Evolutionary conservation across 2,329 filamentous ascomycete species (phyloP).

Genomic region (Cladophialophora immunda): DNA sequence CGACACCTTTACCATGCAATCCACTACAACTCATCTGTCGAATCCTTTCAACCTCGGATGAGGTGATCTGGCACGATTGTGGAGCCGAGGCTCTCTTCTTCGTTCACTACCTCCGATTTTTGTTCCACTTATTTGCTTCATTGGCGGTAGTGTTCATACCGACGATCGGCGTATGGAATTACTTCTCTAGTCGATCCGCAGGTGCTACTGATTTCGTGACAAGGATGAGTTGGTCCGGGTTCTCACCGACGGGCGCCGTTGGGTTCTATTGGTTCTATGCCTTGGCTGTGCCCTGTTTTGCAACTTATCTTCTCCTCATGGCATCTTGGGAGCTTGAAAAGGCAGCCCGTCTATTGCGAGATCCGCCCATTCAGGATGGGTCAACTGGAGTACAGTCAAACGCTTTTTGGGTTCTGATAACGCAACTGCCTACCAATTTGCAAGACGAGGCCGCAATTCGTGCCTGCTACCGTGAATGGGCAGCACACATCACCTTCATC

Average conservation of each 20-base stretch:
- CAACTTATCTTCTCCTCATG: neutral
- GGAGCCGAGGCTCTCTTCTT: slow-evolving; percentile 2
- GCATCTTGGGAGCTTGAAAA: slow-evolving; percentile 9
- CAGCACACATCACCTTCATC: slow-evolving; percentile 9
- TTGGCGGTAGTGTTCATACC: slow-evolving; percentile 5
- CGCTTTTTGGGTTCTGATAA: slow-evolving; percentile 5
- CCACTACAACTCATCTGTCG: neutral
- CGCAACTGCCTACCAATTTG: slow-evolving; percentile 1
- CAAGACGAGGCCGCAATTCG: slow-evolving; percentile 7
- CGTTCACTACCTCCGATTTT: slow-evolving; percentile 8
- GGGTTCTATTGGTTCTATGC: slow-evolving; percentile 18
- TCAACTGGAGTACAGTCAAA: neutral
- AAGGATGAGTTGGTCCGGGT: slow-evolving; percentile 17
- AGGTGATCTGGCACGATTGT: slow-evolving; percentile 1
- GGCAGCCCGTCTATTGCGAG: neutral
- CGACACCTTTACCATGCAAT: neutral
- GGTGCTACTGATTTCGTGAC: slow-evolving; percentile 6
- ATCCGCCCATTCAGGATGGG: slow-evolving; percentile 1
- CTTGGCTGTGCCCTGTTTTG: slow-evolving; percentile 4
- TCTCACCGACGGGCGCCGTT: neutral
- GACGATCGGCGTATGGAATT: neutral
- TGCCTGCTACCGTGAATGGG: slow-evolving; percentile 7
- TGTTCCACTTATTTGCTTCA: slow-evolving; percentile 4
- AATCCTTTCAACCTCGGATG: slow-evolving; percentile 4
- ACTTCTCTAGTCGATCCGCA: neutral